These are phyloP conservation scores for Candida dubliniensis DNA, from an alignment of 1,139 yeast species.

Conservation along the genomic window DNA sequence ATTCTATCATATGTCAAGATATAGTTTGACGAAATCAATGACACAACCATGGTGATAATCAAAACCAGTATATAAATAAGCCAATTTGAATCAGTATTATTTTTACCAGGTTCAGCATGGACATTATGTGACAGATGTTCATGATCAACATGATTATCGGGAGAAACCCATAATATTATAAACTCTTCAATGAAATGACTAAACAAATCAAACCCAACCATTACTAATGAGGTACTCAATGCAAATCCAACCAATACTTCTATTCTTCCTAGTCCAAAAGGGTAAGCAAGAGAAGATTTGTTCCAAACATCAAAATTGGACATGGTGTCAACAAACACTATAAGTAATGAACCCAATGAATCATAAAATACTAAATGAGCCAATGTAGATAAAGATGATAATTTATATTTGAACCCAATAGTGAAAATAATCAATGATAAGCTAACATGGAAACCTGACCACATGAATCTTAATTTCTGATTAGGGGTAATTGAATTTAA, in stretches of 20 bases:
- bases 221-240: constrained; percentile 75
- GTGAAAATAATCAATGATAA: constrained; percentile 58
- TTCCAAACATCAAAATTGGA: constrained; percentile 93
- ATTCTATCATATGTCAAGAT: constrained; percentile 38
- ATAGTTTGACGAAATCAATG: constrained; percentile 38
- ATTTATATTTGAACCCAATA: constrained; percentile 56
- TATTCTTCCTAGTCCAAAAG: constrained; percentile 87
- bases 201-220: constrained; percentile 86
- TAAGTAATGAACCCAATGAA: constrained; percentile 71
- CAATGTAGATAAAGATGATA: constrained; percentile 70
- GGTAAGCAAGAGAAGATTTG: constrained; percentile 76
- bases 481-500: constrained; percentile 49
- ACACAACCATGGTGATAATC: constrained; percentile 28
- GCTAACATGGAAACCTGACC: constrained; percentile 67
- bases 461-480: constrained; percentile 58
- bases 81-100: constrained; percentile 33
- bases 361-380: constrained; percentile 89
- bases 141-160: constrained; percentile 28
- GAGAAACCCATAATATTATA: constrained; percentile 51
- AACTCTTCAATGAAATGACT: constrained; percentile 83
- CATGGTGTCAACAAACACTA: constrained; percentile 74
- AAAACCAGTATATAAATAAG: constrained; percentile 32
- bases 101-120: constrained; percentile 41
- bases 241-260: constrained; percentile 91
- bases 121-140: constrained; percentile 51